Percentiles rank a stretch among this genome's conserved stretches.
Evolutionary conservation across 208 protist genomes (phyloP).

Genomic region (Leishmania lainsoni): DNA sequence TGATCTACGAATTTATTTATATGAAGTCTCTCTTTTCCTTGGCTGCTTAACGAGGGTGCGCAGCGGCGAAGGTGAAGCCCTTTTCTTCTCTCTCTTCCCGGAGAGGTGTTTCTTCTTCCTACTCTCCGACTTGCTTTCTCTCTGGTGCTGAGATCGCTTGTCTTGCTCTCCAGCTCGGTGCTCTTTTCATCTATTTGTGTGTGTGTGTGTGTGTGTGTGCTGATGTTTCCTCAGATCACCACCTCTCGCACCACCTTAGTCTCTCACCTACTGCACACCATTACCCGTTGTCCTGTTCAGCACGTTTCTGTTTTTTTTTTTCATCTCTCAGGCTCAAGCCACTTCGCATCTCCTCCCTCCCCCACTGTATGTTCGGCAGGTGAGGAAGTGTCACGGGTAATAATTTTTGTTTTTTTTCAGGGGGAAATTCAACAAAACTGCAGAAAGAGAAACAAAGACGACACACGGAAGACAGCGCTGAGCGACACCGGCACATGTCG

Average conservation of each 20-base stretch:
- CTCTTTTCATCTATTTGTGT: neutral
- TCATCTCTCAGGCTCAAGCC: neutral
- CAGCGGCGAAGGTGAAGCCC: no score
- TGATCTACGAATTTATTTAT: no score
- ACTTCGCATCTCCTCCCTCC: neutral
- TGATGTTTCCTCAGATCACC: neutral
- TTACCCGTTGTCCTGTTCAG: neutral
- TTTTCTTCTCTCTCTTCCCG: neutral
- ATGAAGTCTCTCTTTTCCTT: no score
- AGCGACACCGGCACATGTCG: neutral
- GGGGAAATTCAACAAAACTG: neutral
- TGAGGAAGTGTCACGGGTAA: neutral
- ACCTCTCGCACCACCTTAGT: neutral
- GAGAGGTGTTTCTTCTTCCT: neutral
- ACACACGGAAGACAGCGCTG: neutral
- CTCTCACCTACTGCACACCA: neutral
- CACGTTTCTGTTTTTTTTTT: neutral
- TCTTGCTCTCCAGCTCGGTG: no score
- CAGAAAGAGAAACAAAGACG: neutral
- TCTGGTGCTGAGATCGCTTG: neutral
- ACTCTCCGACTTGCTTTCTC: neutral
- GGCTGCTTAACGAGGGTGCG: no score
- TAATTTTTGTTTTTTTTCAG: neutral
- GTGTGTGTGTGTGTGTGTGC: neutral
- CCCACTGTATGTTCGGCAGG: neutral